Evolutionary conservation across 2,329 filamentous ascomycete genomes (phyloP).

Genomic region (Ophiobolus disseminans): DNA sequence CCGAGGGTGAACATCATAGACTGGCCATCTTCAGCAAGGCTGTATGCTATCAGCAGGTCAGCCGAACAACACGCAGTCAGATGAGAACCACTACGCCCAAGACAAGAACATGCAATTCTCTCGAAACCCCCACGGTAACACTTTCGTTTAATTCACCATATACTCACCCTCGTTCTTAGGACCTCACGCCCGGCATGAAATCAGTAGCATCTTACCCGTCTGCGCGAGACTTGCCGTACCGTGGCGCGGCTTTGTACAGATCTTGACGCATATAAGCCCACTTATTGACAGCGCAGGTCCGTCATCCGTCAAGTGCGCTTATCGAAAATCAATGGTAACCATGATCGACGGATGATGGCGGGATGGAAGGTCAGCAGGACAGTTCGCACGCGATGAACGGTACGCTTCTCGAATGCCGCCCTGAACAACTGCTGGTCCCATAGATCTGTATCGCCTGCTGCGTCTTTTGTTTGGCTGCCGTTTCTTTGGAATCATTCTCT

Average conservation of each 20-base stretch:
- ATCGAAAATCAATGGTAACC: conserved; percentile 3
- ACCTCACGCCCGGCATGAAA: conserved; percentile 1
- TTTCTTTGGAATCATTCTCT: not conserved
- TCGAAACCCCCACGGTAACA: conserved; percentile 2
- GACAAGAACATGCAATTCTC: not conserved
- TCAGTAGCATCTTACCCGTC: not conserved
- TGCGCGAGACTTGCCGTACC: conserved; percentile 2
- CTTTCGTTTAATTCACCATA: not conserved
- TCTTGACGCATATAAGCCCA: conserved; percentile 11
- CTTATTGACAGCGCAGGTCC: conserved; percentile 4
- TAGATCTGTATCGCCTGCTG: not conserved
- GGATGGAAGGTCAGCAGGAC: conserved; percentile 4
- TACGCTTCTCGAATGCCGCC: not conserved
- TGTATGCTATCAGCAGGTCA: not conserved
- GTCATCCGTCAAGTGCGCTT: conserved; percentile 1
- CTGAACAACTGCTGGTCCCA: not conserved
- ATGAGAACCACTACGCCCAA: not conserved
- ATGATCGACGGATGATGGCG: conserved; percentile 1
- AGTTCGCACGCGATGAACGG: conserved; percentile 8
- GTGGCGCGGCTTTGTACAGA: conserved; percentile 9
- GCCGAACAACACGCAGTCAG: not conserved
- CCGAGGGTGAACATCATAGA: not conserved
- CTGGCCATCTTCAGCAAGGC: conserved; percentile 1
- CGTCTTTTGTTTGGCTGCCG: not conserved
- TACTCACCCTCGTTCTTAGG: conserved; percentile 2